phyloP scores from a whole-genome alignment of 1,139 yeast genomes.

The Yamadazyma dendronema region DNA sequence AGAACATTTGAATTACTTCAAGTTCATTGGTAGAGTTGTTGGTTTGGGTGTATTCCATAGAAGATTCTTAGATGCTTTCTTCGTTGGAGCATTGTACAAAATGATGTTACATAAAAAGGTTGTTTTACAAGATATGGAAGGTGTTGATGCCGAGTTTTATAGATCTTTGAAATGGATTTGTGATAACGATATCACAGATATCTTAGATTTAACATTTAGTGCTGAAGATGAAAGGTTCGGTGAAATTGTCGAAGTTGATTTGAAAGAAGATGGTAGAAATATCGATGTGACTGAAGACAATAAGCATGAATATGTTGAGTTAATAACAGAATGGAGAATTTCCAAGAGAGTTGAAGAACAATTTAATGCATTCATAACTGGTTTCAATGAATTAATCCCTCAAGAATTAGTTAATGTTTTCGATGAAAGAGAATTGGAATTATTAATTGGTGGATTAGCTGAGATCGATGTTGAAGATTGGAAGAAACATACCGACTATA shows the following conservation, averaged over 20 bases:
- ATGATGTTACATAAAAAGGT: conserved; percentile 97
- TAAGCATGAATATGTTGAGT: conserved; percentile 92
- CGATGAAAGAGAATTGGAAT: conserved; percentile 95
- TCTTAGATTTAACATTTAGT: conserved; percentile 84
- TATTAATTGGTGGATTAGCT: conserved; percentile 96
- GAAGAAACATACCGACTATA: conserved; percentile 97
- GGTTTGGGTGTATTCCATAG: conserved; percentile 98
- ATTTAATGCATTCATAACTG: conserved; percentile 93
- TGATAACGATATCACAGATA: conserved; percentile 83
- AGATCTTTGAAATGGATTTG: conserved; percentile 93
- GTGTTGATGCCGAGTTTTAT: conserved; percentile 96
- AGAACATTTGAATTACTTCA: conserved; percentile 95
- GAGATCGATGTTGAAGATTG: conserved; percentile 98
- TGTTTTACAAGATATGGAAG: conserved; percentile 95
- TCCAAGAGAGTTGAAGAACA: conserved; percentile 92
- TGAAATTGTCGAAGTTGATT: conserved; percentile 83
- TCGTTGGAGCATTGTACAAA: conserved; percentile 96
- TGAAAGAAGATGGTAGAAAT: conserved; percentile 83
- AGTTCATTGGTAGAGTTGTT: conserved; percentile 96
- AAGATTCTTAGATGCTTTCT: conserved; percentile 95
- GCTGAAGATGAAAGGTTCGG: conserved; percentile 98
- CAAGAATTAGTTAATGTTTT: conserved; percentile 94
- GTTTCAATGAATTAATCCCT: conserved; percentile 95
- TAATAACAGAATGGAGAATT: conserved; percentile 95
- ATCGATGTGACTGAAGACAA: conserved; percentile 92